A percentile compares a stretch with the other conserved stretches of the same genome.
Conservation (phyloP, 768 basidiomycete genomes). For the Leccinum barrowsii region DNA sequence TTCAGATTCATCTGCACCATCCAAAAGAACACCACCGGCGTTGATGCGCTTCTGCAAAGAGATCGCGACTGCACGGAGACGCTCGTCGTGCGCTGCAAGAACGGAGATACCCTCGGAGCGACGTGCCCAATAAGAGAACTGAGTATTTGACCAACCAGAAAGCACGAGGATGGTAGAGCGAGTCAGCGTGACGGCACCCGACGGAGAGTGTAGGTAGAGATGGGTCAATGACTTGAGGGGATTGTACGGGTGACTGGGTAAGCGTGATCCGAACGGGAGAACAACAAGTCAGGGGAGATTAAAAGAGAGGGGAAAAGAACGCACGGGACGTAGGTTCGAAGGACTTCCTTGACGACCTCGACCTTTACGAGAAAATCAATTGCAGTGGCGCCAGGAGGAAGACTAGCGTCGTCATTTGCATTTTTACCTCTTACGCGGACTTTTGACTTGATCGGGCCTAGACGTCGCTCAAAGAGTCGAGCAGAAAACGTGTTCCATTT, state of each 20-base stretch:
- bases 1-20: conserved; percentile 21
- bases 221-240: conserved; percentile 47
- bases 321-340: conserved; percentile 47
- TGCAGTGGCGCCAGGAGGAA: conserved; percentile 37
- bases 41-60: conserved; percentile 41
- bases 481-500: conserved; percentile 47
- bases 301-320: conserved; percentile 20
- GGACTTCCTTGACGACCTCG: conserved; percentile 47
- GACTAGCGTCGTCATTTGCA: conserved; percentile 25
- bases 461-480: conserved; percentile 44
- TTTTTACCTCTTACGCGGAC: conserved; percentile 31
- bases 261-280: conserved; percentile 15
- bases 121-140: conserved; percentile 54
- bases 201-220: conserved; percentile 35
- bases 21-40: conserved; percentile 31
- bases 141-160: conserved; percentile 52
- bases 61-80: conserved; percentile 37
- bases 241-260: conserved; percentile 48
- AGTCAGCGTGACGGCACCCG: conserved; percentile 44
- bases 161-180: conserved; percentile 45
- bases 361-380: conserved; percentile 53
- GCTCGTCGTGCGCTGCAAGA: conserved; percentile 38
- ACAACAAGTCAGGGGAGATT: not conserved
- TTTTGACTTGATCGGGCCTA: conserved; percentile 38
- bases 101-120: conserved; percentile 49